These are phyloP conservation scores for Dactylonectria macrodidyma DNA, from an alignment of 2,329 filamentous ascomycete species.

Conservation along the genomic window DNA sequence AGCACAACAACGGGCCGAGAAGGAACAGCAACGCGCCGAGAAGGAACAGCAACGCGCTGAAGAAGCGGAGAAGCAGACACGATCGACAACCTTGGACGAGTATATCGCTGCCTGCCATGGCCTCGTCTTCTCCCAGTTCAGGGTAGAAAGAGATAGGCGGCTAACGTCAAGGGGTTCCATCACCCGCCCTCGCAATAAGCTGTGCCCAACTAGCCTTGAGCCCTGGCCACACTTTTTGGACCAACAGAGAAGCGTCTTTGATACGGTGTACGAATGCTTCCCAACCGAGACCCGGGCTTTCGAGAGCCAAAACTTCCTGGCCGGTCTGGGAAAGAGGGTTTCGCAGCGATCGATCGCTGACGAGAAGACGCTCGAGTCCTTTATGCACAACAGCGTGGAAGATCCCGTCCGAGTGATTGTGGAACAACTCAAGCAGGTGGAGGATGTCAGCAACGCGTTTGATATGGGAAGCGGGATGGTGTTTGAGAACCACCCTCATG, in stretches of 20 bases:
- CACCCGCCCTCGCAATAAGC: constrained; percentile 46
- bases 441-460: constrained; percentile 39
- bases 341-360: no score
- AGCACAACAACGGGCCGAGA: no score
- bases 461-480: constrained; percentile 48
- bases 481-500: constrained; percentile 51
- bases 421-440: constrained; percentile 44
- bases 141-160: constrained; percentile 41
- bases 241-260: constrained; percentile 40
- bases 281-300: no score
- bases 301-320: no score
- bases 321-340: no score
- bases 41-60: constrained; percentile 15
- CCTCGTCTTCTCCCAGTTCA: constrained; percentile 43
- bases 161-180: constrained; percentile 47
- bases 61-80: constrained; percentile 39
- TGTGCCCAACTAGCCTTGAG: constrained; percentile 35
- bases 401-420: constrained; percentile 51
- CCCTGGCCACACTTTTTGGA: constrained; percentile 51
- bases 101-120: constrained; percentile 50
- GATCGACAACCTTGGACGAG: constrained; percentile 48
- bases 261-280: no score
- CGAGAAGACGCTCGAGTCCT: constrained; percentile 51
- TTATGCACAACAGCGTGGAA: constrained; percentile 49
- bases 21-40: background rate